phyloP scores from a whole-genome alignment of 371 early-diverging fungal genomes.

The Haplosporangium sp. region DNA sequence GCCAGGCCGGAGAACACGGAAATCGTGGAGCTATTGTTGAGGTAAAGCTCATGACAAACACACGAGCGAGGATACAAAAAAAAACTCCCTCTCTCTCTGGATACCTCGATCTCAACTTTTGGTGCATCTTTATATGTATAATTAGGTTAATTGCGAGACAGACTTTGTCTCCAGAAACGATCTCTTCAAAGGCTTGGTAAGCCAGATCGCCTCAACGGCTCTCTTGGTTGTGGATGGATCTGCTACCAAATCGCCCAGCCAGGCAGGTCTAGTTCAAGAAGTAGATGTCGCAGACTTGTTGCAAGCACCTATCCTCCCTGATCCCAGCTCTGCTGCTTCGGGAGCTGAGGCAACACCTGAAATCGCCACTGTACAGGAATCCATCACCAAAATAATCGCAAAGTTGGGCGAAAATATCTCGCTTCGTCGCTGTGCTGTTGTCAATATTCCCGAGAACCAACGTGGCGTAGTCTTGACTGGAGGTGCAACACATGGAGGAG shows the following conservation, averaged over 20 bases:
- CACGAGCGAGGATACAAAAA: no score
- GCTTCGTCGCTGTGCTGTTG: constrained; percentile 77
- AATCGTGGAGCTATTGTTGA: constrained; percentile 74
- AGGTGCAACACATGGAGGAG: constrained; percentile 81
- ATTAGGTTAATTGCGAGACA: constrained; percentile 91
- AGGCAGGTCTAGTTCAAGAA: constrained; percentile 57
- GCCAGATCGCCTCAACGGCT: constrained; percentile 76
- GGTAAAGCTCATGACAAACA: constrained; percentile 51
- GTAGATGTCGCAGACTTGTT: constrained; percentile 58
- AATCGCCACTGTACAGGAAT: constrained; percentile 69
- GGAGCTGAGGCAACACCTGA: constrained; percentile 21
- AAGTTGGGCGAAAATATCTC: constrained; percentile 91
- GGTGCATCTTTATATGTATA: neutral
- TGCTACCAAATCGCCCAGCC: constrained; percentile 24
- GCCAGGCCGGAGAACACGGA: constrained; percentile 54
- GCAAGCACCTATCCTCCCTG: constrained; percentile 70
- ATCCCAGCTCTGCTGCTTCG: constrained; percentile 58
- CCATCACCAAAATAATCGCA: constrained; percentile 80
- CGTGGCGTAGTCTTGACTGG: constrained; percentile 60
- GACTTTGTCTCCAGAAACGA: constrained; percentile 93
- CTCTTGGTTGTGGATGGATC: constrained; percentile 61
- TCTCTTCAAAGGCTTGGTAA: constrained; percentile 83
- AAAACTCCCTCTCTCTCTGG: neutral
- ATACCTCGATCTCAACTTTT: neutral
- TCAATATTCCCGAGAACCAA: constrained; percentile 50